Conservation (phyloP, 2,329 filamentous ascomycete genomes). For the Monosporascus sp. region DNA sequence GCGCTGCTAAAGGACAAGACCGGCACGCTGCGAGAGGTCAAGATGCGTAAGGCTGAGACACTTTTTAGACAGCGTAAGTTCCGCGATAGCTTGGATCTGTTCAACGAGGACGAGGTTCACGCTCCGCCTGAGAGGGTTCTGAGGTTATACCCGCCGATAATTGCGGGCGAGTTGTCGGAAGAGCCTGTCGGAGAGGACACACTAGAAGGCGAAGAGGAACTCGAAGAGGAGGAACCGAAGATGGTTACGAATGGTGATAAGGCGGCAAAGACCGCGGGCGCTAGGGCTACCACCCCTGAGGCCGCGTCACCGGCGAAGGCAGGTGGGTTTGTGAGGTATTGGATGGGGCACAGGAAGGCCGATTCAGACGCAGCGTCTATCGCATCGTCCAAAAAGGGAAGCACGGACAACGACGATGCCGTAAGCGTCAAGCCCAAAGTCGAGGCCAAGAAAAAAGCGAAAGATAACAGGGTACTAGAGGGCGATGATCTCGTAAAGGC, state of each 20-base stretch:
- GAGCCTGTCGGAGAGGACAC: slow-evolving; percentile 42
- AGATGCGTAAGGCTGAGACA: slow-evolving; percentile 83
- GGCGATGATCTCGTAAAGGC: slow-evolving; percentile 81
- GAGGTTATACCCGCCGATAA: slow-evolving; percentile 73
- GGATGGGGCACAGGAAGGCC: slow-evolving; percentile 43
- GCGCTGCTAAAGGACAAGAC: slow-evolving; percentile 80
- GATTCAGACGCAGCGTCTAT: slow-evolving; percentile 56
- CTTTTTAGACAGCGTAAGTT: slow-evolving; percentile 83
- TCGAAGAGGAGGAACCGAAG: slow-evolving; percentile 32
- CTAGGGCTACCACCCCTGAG: slow-evolving; percentile 16
- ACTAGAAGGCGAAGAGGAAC: slow-evolving; percentile 33
- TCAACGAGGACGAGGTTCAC: slow-evolving; percentile 76
- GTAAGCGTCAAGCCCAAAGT: slow-evolving; percentile 45
- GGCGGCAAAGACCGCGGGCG: slow-evolving; percentile 17
- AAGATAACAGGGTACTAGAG: slow-evolving; percentile 54
- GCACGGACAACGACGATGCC: slow-evolving; percentile 46
- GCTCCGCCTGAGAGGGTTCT: slow-evolving; percentile 88
- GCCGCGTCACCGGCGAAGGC: slow-evolving; percentile 34
- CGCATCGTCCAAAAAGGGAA: slow-evolving; percentile 51
- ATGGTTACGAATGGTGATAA: slow-evolving; percentile 30
- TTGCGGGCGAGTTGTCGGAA: slow-evolving; percentile 75
- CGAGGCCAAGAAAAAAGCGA: slow-evolving; percentile 33
- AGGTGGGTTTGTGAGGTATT: slow-evolving; percentile 50
- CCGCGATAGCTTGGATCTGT: slow-evolving; percentile 80
- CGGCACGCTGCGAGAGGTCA: slow-evolving; percentile 75